These are phyloP conservation scores for Orbilia javanica DNA, from an alignment of 2,329 filamentous ascomycete species.

Conservation along the genomic window DNA sequence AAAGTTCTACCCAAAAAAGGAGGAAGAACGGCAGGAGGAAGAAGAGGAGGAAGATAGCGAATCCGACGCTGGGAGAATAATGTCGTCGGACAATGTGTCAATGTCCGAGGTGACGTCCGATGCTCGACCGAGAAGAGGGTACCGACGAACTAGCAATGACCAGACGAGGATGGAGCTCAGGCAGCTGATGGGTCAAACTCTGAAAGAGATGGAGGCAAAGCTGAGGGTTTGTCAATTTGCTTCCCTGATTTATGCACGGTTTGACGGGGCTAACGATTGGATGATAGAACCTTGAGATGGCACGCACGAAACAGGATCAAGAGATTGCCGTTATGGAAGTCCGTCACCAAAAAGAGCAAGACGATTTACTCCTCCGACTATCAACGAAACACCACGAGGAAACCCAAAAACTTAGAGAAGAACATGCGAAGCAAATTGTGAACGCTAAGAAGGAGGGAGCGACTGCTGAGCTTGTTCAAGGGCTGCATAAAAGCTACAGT, in stretches of 20 bases:
- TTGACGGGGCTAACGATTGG: constrained; percentile 8
- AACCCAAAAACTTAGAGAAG: constrained; percentile 36
- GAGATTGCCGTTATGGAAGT: constrained; percentile 49
- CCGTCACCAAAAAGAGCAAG: constrained; percentile 53
- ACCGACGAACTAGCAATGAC: constrained; percentile 53
- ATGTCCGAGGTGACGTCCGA: constrained; percentile 53
- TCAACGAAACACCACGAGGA: constrained; percentile 56
- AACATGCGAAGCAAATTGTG: constrained; percentile 52
- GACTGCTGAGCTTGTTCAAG: constrained; percentile 54
- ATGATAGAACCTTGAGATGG: constrained; percentile 49
- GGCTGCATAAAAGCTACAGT: constrained; percentile 51
- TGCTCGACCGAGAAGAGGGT: constrained; percentile 48
- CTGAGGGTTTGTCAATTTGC: constrained; percentile 24
- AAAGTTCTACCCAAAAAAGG: constrained; percentile 39
- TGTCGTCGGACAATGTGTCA: constrained; percentile 48
- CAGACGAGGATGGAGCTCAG: constrained; percentile 52
- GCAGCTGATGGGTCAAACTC: constrained; percentile 53
- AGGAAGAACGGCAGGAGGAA: constrained; percentile 29
- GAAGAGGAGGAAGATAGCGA: constrained; percentile 51
- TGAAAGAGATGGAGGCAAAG: constrained; percentile 53
- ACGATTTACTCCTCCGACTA: constrained; percentile 39
- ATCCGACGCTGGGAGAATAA: constrained; percentile 47
- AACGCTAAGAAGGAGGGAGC: constrained; percentile 54
- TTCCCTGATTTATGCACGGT: not conserved
- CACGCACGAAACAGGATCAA: constrained; percentile 48